These are phyloP conservation scores for Leishmania martiniquensis DNA, from an alignment of 208 protist species.

Conservation along the genomic window DNA sequence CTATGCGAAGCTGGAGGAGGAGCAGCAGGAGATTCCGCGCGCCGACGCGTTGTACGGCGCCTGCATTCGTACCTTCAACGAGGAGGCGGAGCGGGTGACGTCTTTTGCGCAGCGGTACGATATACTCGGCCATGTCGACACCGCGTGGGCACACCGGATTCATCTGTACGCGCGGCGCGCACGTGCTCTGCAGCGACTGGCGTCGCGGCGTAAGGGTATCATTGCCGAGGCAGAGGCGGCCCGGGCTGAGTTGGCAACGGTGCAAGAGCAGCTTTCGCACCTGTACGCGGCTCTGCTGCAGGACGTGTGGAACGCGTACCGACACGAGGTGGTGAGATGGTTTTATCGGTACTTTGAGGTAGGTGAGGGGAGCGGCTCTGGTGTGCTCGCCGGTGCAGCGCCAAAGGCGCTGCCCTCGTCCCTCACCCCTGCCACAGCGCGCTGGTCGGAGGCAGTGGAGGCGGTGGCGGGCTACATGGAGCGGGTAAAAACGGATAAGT, in stretches of 20 bases:
- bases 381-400: conserved; percentile 25
- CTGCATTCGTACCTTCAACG: conserved; percentile 56
- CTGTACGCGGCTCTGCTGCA: conserved; percentile 64
- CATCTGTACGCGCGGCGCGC: conserved; percentile 49
- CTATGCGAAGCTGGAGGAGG: conserved; percentile 83
- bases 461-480: conserved; percentile 56
- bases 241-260: conserved; percentile 19
- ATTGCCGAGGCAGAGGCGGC: conserved; percentile 21
- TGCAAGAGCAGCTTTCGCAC: conserved; percentile 29
- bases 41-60: conserved; percentile 61
- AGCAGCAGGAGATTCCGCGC: conserved; percentile 49
- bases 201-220: conserved; percentile 1
- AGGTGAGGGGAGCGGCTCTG: conserved; percentile 30
- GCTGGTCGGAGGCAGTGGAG: conserved; percentile 72
- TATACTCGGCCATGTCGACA: conserved; percentile 67
- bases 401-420: conserved; percentile 48
- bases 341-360: conserved; percentile 29
- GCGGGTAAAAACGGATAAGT: conserved; percentile 6
- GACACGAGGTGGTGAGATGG: conserved; percentile 77
- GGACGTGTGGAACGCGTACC: conserved; percentile 76
- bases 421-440: conserved; percentile 58
- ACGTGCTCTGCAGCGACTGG: conserved; percentile 23
- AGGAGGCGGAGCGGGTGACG: conserved; percentile 37
- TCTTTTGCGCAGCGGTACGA: conserved; percentile 77
- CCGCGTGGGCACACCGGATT: conserved; percentile 66